Evolutionary conservation across 2,329 filamentous ascomycete genomes (phyloP).

Genomic region (Achaetomium macrosporum): DNA sequence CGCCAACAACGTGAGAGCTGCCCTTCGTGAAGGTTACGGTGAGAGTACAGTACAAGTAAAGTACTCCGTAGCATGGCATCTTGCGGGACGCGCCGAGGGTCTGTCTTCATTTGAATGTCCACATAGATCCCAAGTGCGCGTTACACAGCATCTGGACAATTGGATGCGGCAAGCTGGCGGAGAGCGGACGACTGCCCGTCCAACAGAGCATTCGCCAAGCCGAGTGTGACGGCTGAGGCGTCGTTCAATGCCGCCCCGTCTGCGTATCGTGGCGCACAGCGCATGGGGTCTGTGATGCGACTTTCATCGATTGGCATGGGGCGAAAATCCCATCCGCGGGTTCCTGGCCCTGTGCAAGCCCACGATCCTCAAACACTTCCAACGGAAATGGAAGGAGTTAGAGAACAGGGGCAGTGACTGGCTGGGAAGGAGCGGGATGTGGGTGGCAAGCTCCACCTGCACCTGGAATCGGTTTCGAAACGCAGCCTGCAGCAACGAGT

Average conservation of each 20-base stretch:
- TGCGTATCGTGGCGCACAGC: not conserved
- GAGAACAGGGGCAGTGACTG: not conserved
- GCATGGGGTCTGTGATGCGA: conserved; percentile 4
- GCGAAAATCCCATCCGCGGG: not conserved
- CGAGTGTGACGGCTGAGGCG: conserved; percentile 2
- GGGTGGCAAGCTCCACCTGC: not conserved
- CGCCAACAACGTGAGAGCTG: not conserved
- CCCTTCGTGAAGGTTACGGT: not conserved
- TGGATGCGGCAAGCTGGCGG: not conserved
- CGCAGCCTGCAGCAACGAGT: conserved; percentile 5
- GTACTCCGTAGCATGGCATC: too few relatives aligned
- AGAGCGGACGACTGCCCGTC: not conserved
- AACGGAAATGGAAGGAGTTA: conserved; percentile 4
- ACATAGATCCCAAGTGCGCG: not conserved
- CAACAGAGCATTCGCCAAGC: conserved; percentile 3
- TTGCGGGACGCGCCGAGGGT: too few relatives aligned
- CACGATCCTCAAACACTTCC: too few relatives aligned
- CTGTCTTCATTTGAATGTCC: not conserved
- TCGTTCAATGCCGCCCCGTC: not conserved
- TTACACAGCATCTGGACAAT: not conserved
- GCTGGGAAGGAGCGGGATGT: not conserved
- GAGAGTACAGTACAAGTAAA: too few relatives aligned
- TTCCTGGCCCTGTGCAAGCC: not conserved
- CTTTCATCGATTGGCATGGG: conserved; percentile 1
- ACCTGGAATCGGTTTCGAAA: conserved; percentile 16